Percentiles rank a stretch among this genome's conserved stretches.
Conservation (phyloP, 2,329 filamentous ascomycete species). For the Cryphonectria carpinicola region DNA sequence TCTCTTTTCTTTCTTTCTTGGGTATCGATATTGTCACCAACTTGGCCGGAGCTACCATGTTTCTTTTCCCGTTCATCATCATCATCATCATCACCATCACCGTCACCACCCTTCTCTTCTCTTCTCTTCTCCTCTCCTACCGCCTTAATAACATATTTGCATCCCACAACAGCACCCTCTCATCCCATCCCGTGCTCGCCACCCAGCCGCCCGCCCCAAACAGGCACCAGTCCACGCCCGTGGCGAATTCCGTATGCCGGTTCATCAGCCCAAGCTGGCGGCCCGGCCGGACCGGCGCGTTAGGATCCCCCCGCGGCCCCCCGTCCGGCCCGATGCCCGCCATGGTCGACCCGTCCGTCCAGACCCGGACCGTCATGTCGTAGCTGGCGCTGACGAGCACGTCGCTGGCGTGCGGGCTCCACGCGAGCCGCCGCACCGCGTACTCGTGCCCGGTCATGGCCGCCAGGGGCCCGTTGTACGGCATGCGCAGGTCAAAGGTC, state of each 20-base stretch:
- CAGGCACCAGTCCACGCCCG: slow-evolving; percentile 96
- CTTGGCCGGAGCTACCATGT: neutral
- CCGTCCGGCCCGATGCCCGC: slow-evolving; percentile 5
- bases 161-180: slow-evolving; percentile 90
- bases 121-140: slow-evolving; percentile 6
- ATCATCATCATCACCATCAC: neutral
- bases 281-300: slow-evolving; percentile 54
- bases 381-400: slow-evolving; percentile 89
- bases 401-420: slow-evolving; percentile 93
- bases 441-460: slow-evolving; percentile 87
- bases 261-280: slow-evolving; percentile 86
- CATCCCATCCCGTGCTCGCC: slow-evolving; percentile 93
- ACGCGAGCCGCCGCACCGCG: slow-evolving; percentile 81
- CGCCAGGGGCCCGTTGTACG: slow-evolving; percentile 70
- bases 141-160: slow-evolving; percentile 57
- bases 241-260: slow-evolving; percentile 91
- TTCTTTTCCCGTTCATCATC: neutral
- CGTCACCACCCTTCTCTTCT: too few relatives aligned
- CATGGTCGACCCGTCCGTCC: slow-evolving; percentile 72
- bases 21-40: slow-evolving; percentile 26
- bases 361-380: slow-evolving; percentile 95
- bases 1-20: neutral
- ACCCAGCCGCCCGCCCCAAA: slow-evolving; percentile 97
- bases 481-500: slow-evolving; percentile 86
- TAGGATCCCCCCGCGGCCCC: slow-evolving; percentile 33